Evolutionary conservation across 257 asterid species (phyloP).

Genomic region (Petunia secreta): DNA sequence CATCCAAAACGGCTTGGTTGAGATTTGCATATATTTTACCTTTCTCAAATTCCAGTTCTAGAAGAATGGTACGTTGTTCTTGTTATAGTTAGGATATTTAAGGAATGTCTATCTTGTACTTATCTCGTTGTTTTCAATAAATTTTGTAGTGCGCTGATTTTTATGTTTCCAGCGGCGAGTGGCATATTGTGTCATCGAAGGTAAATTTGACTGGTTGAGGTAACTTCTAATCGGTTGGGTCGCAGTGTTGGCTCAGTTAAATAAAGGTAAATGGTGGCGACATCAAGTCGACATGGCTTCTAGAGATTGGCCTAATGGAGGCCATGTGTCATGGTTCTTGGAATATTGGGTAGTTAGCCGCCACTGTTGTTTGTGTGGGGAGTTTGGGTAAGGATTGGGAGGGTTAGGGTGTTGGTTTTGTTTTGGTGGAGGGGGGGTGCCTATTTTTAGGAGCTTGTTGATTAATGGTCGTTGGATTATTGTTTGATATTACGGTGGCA

Average conservation of each 20-base stretch:
- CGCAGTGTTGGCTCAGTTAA: slow-evolving; percentile 30
- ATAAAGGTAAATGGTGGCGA: slow-evolving; percentile 19
- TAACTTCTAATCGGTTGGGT: slow-evolving; percentile 28
- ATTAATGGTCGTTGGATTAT: slow-evolving; percentile 36
- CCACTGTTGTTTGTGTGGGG: slow-evolving; percentile 4
- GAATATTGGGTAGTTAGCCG: slow-evolving; percentile 49
- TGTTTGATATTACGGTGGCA: slow-evolving; percentile 24
- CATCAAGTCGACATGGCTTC: slow-evolving; percentile 31
- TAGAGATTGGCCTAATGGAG: slow-evolving; percentile 24
- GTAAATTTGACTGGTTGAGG: slow-evolving; percentile 37
- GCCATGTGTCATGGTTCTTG: slow-evolving; percentile 47
- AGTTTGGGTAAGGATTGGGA: too few species aligned
- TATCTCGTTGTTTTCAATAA: not conserved
- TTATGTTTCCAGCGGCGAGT: not conserved
- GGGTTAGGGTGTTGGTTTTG: slow-evolving; percentile 33
- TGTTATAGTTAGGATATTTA: slow-evolving; percentile 27
- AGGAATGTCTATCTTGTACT: not conserved
- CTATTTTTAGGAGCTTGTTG: slow-evolving; percentile 30
- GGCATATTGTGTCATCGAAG: too few species aligned
- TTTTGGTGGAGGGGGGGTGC: slow-evolving; percentile 59
- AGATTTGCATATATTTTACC: too few species aligned
- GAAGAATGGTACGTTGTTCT: too few species aligned
- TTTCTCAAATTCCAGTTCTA: too few species aligned
- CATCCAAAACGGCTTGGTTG: too few species aligned
- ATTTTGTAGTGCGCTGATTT: not conserved